These are phyloP conservation scores for Lentinula lateritia DNA, from an alignment of 768 basidiomycete species.

Conservation along the genomic window DNA sequence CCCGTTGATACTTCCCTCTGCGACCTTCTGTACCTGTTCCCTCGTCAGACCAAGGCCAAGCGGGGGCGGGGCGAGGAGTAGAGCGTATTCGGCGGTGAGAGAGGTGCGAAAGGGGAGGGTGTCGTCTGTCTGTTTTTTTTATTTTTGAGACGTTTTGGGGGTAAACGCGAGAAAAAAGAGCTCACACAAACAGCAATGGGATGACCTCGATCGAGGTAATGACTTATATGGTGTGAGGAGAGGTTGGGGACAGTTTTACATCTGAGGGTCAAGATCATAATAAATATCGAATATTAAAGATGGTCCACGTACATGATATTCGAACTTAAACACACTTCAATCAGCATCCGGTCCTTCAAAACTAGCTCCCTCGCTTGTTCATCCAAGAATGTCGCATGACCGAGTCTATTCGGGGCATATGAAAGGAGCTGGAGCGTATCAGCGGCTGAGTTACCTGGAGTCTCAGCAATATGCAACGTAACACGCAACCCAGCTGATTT, in stretches of 20 bases:
- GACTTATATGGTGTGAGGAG: slow-evolving; percentile 67
- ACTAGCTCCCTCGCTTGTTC: slow-evolving; percentile 55
- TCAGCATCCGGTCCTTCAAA: slow-evolving; percentile 41
- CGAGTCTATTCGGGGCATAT: slow-evolving; percentile 60
- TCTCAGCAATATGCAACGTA: slow-evolving; percentile 86
- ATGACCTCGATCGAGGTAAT: slow-evolving; percentile 58
- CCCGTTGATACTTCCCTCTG: slow-evolving; percentile 40
- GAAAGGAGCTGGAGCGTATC: slow-evolving; percentile 54
- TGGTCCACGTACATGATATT: slow-evolving; percentile 56
- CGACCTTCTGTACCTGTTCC: slow-evolving; percentile 49
- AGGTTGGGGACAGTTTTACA: slow-evolving; percentile 64
- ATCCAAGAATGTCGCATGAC: slow-evolving; percentile 78
- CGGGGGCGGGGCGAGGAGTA: slow-evolving; percentile 69
- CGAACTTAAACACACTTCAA: slow-evolving; percentile 80
- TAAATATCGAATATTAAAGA: no score
- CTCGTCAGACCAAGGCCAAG: slow-evolving; percentile 64
- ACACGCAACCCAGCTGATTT: slow-evolving; percentile 58
- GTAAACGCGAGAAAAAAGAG: slow-evolving; percentile 5
- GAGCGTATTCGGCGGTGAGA: slow-evolving; percentile 71
- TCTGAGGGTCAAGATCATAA: slow-evolving; percentile 23
- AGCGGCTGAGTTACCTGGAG: slow-evolving; percentile 35
- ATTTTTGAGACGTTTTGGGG: no score
- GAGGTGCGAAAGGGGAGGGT: slow-evolving; percentile 73
- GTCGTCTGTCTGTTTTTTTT: slow-evolving; percentile 66
- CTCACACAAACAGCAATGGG: slow-evolving; percentile 76